Conservation (phyloP, 192 early-diverging fungal species). For the Funneliformis geosporum region DNA sequence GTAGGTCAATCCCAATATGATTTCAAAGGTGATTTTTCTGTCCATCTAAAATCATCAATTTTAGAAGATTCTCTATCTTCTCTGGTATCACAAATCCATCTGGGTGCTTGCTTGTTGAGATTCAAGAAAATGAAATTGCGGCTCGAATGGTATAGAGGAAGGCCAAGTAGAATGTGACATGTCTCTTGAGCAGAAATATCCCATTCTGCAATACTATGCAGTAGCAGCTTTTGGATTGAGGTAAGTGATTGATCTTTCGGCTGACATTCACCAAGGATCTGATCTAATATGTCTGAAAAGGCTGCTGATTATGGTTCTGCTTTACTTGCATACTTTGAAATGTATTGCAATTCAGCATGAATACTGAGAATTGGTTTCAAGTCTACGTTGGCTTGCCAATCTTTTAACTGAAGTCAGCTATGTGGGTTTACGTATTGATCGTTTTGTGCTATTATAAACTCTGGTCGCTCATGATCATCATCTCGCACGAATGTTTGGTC, state of each 20-base stretch:
- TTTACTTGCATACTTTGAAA: neutral
- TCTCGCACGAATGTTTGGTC: neutral
- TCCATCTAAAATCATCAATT: neutral
- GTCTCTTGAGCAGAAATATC: slow-evolving; percentile 5
- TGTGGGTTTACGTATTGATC: no score
- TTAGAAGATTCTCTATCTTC: neutral
- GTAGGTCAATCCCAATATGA: neutral
- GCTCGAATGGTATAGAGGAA: neutral
- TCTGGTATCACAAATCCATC: neutral
- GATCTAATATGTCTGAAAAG: neutral
- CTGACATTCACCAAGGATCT: neutral
- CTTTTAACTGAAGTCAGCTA: no score
- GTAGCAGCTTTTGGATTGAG: neutral
- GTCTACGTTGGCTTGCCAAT: no score
- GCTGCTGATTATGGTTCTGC: neutral
- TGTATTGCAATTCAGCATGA: neutral
- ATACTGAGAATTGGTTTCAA: neutral
- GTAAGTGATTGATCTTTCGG: neutral
- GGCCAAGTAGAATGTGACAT: neutral
- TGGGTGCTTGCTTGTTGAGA: neutral
- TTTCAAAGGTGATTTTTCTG: neutral
- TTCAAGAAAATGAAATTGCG: neutral
- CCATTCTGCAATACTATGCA: neutral
- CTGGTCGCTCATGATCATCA: neutral
- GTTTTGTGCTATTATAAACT: neutral